Evolutionary conservation across 2,329 filamentous ascomycete species (phyloP).

Genomic region (Mycosphaerella sp.): DNA sequence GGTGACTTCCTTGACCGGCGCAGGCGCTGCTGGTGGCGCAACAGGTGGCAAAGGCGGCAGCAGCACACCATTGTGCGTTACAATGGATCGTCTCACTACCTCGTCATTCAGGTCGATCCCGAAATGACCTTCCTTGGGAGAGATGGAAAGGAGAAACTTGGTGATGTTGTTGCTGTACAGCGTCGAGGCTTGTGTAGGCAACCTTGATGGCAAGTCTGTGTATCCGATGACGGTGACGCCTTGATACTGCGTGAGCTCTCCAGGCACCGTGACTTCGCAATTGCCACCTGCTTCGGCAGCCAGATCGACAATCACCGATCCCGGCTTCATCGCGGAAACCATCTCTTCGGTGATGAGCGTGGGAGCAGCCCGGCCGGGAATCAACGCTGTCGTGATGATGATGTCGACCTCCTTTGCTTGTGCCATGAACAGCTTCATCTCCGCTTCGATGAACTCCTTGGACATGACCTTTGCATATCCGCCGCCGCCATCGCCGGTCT

Average conservation of each 20-base stretch:
- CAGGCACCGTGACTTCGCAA: slow-evolving; percentile 68
- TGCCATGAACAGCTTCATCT: slow-evolving; percentile 87
- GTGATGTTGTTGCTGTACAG: slow-evolving; percentile 92
- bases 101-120: slow-evolving; percentile 76
- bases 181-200: slow-evolving; percentile 83
- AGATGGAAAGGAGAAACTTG: slow-evolving; percentile 77
- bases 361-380: slow-evolving; percentile 75
- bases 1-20: slow-evolving; percentile 47
- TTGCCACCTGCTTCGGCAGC: slow-evolving; percentile 85
- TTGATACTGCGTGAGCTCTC: slow-evolving; percentile 62
- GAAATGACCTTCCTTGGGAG: slow-evolving; percentile 69
- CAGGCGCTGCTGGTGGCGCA: slow-evolving; percentile 46
- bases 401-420: slow-evolving; percentile 86
- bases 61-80: slow-evolving; percentile 69
- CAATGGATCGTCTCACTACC: slow-evolving; percentile 77
- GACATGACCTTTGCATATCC: slow-evolving; percentile 94
- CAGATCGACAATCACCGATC: slow-evolving; percentile 80
- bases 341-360: slow-evolving; percentile 77
- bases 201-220: slow-evolving; percentile 76
- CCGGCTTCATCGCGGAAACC: slow-evolving; percentile 80
- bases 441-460: slow-evolving; percentile 84
- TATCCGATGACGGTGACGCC: slow-evolving; percentile 66
- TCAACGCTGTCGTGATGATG: slow-evolving; percentile 86
- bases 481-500: slow-evolving; percentile 76
- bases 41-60: slow-evolving; percentile 69